A percentile compares a stretch with the other conserved stretches of the same genome.
Evolutionary conservation across 805 yeast genomes (phyloP).

Genomic region (Starmerella stigmatis): DNA sequence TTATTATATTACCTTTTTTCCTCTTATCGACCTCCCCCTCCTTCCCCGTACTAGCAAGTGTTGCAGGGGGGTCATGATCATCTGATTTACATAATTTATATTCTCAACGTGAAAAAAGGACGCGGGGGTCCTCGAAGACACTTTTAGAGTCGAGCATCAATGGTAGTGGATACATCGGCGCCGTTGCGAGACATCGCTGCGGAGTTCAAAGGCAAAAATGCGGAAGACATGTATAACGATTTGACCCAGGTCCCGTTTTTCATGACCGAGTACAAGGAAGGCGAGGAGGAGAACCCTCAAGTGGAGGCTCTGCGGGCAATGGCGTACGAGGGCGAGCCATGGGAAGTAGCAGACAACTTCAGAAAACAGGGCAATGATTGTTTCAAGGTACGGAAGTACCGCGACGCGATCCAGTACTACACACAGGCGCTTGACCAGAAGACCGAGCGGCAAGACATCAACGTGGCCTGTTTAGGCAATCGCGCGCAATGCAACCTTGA

Average conservation of each 20-base stretch:
- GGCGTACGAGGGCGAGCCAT: constrained; percentile 92
- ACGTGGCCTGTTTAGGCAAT: constrained; percentile 56
- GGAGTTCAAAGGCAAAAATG: constrained; percentile 42
- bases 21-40: neutral
- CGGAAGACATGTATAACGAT: constrained; percentile 68
- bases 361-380: constrained; percentile 89
- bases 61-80: neutral
- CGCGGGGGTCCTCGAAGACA: no score
- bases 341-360: constrained; percentile 80
- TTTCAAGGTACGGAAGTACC: constrained; percentile 58
- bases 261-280: constrained; percentile 63
- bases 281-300: constrained; percentile 51
- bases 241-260: constrained; percentile 82
- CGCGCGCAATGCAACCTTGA: constrained; percentile 89
- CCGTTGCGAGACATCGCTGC: constrained; percentile 22
- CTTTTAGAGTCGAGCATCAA: neutral
- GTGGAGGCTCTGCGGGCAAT: constrained; percentile 84
- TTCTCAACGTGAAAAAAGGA: neutral
- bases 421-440: constrained; percentile 67
- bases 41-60: neutral
- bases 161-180: constrained; percentile 19
- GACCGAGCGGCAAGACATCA: constrained; percentile 18
- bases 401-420: constrained; percentile 68
- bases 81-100: neutral
- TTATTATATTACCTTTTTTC: neutral